These are phyloP conservation scores for Amanita rubescens DNA, from an alignment of 768 basidiomycete species.

Conservation along the genomic window DNA sequence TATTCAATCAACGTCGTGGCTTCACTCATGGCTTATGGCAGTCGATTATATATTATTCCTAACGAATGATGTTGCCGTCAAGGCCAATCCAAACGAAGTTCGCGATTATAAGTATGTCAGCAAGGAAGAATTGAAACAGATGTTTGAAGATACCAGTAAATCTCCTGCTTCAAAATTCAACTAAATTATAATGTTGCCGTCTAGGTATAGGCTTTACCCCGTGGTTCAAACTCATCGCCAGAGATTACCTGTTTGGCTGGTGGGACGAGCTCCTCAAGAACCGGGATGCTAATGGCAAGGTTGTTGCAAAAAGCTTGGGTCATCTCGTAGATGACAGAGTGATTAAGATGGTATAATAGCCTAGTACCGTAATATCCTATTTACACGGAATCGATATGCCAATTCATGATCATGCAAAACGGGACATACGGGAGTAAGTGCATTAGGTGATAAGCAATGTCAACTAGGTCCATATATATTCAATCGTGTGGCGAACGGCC, in stretches of 20 bases:
- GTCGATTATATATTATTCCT: slow-evolving; percentile 98
- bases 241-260: slow-evolving; percentile 97
- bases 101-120: slow-evolving; percentile 86
- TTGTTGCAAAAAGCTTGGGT: slow-evolving; percentile 55
- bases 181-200: background rate
- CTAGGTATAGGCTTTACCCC: slow-evolving; percentile 89
- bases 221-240: slow-evolving; percentile 98
- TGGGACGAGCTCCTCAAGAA: slow-evolving; percentile 86
- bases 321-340: slow-evolving; percentile 5
- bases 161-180: background rate
- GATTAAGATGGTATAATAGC: slow-evolving; percentile 26
- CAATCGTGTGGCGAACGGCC: slow-evolving; percentile 20
- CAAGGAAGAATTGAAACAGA: slow-evolving; percentile 80
- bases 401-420: background rate
- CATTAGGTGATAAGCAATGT: background rate
- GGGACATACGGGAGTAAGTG: background rate
- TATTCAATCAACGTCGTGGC: background rate
- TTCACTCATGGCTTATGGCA: slow-evolving; percentile 23
- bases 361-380: slow-evolving; percentile 1
- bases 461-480: background rate
- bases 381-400: background rate
- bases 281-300: slow-evolving; percentile 44
- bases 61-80: slow-evolving; percentile 79
- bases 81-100: slow-evolving; percentile 86
- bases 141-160: slow-evolving; percentile 81